Percentiles rank a stretch among this genome's conserved stretches.
Evolutionary conservation across 768 basidiomycete species (phyloP).

Genomic region (Suillus americanus): DNA sequence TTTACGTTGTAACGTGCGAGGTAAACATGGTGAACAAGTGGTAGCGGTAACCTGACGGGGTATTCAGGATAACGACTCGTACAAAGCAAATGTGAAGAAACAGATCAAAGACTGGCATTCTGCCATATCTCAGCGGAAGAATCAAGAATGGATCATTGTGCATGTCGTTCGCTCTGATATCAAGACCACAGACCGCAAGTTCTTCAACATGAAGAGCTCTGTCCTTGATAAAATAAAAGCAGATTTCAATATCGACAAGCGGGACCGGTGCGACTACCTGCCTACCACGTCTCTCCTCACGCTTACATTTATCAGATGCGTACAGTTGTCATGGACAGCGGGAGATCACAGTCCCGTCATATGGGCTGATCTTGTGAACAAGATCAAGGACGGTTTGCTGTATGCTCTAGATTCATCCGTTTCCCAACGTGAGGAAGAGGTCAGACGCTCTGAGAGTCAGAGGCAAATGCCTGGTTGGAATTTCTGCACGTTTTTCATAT

Average conservation of each 20-base stretch:
- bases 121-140: conserved; percentile 60
- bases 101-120: conserved; percentile 94
- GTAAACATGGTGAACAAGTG: conserved; percentile 42
- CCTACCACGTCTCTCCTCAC: conserved; percentile 5
- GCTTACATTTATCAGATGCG: conserved; percentile 52
- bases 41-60: conserved; percentile 12
- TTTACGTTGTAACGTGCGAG: conserved; percentile 88
- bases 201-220: conserved; percentile 83
- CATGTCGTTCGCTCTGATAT: conserved; percentile 79
- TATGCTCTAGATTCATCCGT: conserved; percentile 81
- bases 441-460: conserved; percentile 85
- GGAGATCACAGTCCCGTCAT: conserved; percentile 71
- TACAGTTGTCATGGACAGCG: conserved; percentile 76
- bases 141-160: conserved; percentile 92
- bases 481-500: conserved; percentile 94
- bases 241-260: conserved; percentile 89
- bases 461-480: conserved; percentile 97
- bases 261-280: conserved; percentile 61
- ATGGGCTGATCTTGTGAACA: conserved; percentile 87
- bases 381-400: conserved; percentile 89
- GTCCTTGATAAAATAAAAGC: conserved; percentile 88
- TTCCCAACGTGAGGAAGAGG: conserved; percentile 82
- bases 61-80: conserved; percentile 63
- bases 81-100: conserved; percentile 73
- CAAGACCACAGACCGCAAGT: conserved; percentile 55